Percentiles rank a stretch among this genome's conserved stretches.
These are phyloP conservation scores for Aureobasidium sp. DNA, from an alignment of 2,329 filamentous ascomycete species.

Conservation along the genomic window DNA sequence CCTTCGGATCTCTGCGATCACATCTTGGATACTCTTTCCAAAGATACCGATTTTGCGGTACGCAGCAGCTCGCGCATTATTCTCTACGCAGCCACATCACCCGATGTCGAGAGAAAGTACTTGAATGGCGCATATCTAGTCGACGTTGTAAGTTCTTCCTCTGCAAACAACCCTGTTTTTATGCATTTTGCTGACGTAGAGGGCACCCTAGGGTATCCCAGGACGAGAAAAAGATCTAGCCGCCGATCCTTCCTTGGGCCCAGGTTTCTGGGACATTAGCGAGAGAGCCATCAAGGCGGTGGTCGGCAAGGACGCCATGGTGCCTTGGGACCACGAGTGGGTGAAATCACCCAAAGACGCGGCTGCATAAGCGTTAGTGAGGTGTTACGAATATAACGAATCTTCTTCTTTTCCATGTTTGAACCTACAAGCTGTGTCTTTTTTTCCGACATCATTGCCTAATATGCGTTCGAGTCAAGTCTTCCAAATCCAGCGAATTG, in stretches of 20 bases:
- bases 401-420: not conserved
- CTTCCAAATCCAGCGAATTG: not conserved
- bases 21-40: not conserved
- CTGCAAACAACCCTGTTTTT: not conserved
- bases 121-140: slow-evolving; percentile 10
- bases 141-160: not conserved
- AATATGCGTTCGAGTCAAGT: not conserved
- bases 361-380: slow-evolving; percentile 3
- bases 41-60: not conserved
- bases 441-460: not conserved
- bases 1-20: not conserved
- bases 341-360: not conserved
- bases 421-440: not conserved
- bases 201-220: not conserved
- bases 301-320: slow-evolving; percentile 8
- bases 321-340: slow-evolving; percentile 9
- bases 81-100: slow-evolving; percentile 1
- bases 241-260: slow-evolving; percentile 1
- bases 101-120: slow-evolving; percentile 2
- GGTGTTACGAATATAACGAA: not conserved
- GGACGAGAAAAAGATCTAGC: slow-evolving; percentile 9
- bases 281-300: slow-evolving; percentile 11
- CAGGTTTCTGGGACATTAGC: slow-evolving; percentile 6
- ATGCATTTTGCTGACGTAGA: not conserved
- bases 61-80: slow-evolving; percentile 1